Evolutionary conservation across 345 rosid species (phyloP), one percentile per base, ranked within the genome.

Genomic region (Lumnitzera racemosa): DNA sequence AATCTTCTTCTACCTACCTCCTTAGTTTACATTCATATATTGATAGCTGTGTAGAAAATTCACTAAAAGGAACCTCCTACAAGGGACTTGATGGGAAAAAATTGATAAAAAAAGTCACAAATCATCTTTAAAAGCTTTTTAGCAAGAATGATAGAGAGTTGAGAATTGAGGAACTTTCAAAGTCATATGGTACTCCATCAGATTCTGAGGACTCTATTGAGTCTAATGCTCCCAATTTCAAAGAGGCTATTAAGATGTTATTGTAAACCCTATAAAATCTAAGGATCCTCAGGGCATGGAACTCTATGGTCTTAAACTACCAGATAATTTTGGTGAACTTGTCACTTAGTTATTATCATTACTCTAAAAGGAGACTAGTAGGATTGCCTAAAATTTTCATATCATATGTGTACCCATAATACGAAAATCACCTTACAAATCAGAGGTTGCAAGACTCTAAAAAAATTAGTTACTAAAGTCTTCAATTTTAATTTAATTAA

Each of bases 321-420:
- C 98, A 4, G 96, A 89, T 71, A 89, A 94, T 78, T 82, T 87
- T 59, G 92, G 95, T 56, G 94, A 89, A 80, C 69, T 92, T 24
- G 36, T 89, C 63, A 76, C 80, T 36, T 70, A 82, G 61, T 85
- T 57, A 59, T 92, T 31, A 62, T 84, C 71, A 66, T 81, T 63
- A 91, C 78, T 49, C 61, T 89, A 71, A 80, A 85, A 78, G n/a
- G n/a, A n/a, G n/a, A n/a, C n/a, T n/a, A n/a, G n/a, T n/a, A n/a
- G n/a, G n/a, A n/a, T n/a, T n/a, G n/a, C n/a, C n/a, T n/a, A n/a
- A n/a, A n/a, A n/a, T n/a, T n/a, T n/a, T n/a, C n/a, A n/a, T n/a
- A n/a, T n/a, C n/a, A n/a, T n/a, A n/a, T n/a, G n/a, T n/a, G n/a
- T n/a, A n/a, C n/a, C n/a, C n/a, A n/a, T n/a, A n/a, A n/a, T n/a